Evolutionary conservation across 306 rosid species (phyloP).

Genomic region (Rubus parviflorus): DNA sequence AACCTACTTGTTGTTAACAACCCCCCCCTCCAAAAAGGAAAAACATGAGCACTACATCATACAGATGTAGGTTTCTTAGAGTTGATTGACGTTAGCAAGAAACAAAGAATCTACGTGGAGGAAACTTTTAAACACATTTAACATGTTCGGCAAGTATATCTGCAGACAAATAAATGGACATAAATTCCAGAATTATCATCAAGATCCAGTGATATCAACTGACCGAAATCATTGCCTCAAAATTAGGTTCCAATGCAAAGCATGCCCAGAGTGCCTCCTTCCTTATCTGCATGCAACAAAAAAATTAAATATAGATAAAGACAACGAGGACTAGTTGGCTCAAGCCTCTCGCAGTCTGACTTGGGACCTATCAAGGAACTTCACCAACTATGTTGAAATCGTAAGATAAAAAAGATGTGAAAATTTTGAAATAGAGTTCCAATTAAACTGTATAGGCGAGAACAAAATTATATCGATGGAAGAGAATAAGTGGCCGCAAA

Average conservation of each 20-base stretch:
- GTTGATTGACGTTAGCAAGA: neutral
- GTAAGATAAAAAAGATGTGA: neutral
- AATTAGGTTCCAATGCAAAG: constrained; percentile 77
- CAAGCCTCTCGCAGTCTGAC: constrained; percentile 7
- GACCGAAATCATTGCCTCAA: constrained; percentile 83
- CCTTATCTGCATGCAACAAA: constrained; percentile 57
- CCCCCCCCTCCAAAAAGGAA: neutral
- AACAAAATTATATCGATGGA: neutral
- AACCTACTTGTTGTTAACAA: too few species aligned
- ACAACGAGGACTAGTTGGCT: constrained; percentile 17
- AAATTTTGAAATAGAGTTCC: neutral
- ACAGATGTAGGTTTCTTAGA: neutral
- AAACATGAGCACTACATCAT: neutral
- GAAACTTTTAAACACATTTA: neutral
- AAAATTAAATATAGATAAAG: constrained; percentile 23
- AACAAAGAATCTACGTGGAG: neutral
- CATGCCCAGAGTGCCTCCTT: constrained; percentile 98
- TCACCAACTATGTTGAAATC: neutral
- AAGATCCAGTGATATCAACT: constrained; percentile 24
- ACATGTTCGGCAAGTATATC: neutral
- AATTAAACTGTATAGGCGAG: neutral
- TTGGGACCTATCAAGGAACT: neutral
- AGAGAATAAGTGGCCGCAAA: neutral
- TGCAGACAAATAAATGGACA: neutral
- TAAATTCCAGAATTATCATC: neutral